Evolutionary conservation across 768 basidiomycete species (phyloP), one percentile per base, ranked within the genome.

Genomic region (Macrolepiota fuliginosa): DNA sequence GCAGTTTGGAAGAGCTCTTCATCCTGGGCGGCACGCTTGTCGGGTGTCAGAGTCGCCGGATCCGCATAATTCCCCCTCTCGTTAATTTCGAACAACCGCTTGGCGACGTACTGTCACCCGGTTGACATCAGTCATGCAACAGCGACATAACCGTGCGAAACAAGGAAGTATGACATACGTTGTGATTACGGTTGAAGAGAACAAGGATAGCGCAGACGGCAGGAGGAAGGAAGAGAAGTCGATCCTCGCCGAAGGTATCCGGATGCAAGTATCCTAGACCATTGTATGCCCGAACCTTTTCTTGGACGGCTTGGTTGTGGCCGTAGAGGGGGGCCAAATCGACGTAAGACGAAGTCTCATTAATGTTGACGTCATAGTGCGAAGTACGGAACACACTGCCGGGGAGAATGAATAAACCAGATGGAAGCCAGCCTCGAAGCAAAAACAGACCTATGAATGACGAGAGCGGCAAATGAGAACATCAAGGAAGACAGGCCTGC

Each of bases 181-280:
- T 94, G 69, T 94, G 92, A 63, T 94, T 94, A n/a, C 92, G 82
- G 68, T 81, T 91, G 80, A 94, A 94, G n/a, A 92, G 70, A n/a
- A 94, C 82, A 22, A 94, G 79, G n/a, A 94, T 70, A 3, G 81
- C 85, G 62, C 88, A 85, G 55, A 87, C 85, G 0, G 85, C 86
- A 0, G 92, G 92, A 1, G 92, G 92, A n/a, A 94, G 83, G 7
- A 91, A 77, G 22, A 92, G 76, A 4, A 94, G 74, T 40, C 92
- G 78, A 63, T 92, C 88, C 69, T 94, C 93, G 0, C 90, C 85
- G 68, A 94, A 94, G 0, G 81, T 77, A 61, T 94, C 92, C 1
- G 87, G 88, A 64, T 79, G 74, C 5, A 94, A 76, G 25, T 80
- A 71, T 0, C 92, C 92, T 17, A 82, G 81, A 5, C 92, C 92